Percentiles rank a stretch among this genome's conserved stretches.
Evolutionary conservation across 805 yeast genomes (phyloP).

Genomic region (Cyberlindnera sargentensis): DNA sequence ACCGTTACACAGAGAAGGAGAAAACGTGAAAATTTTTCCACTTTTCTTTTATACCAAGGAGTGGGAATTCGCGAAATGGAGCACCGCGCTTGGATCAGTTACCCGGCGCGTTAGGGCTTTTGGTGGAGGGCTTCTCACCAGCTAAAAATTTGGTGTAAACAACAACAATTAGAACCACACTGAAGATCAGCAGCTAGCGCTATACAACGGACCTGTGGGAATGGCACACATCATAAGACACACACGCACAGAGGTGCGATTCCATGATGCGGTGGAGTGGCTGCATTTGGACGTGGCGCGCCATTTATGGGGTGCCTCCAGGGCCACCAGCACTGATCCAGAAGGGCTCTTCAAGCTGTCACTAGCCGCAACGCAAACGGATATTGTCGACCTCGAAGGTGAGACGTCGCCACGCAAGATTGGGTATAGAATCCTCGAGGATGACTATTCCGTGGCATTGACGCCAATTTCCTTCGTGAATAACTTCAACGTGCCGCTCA

Average conservation of each 20-base stretch:
- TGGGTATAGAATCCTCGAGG: constrained; percentile 15
- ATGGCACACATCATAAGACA: constrained; percentile 13
- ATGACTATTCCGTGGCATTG: constrained; percentile 12
- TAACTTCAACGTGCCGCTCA: constrained; percentile 14
- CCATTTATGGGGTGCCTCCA: constrained; percentile 16
- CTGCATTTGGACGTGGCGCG: constrained; percentile 20
- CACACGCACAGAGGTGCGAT: constrained; percentile 4
- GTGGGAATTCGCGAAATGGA: too few relatives aligned
- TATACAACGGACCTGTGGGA: background rate
- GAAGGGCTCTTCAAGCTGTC: constrained; percentile 14
- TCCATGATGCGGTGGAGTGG: background rate
- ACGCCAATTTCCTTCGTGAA: constrained; percentile 20
- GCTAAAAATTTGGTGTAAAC: constrained; percentile 6
- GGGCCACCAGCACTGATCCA: constrained; percentile 5
- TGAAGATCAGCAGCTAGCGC: background rate
- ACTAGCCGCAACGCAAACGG: constrained; percentile 13
- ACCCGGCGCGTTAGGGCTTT: constrained; percentile 2
- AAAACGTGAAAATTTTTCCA: background rate
- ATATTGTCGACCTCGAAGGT: constrained; percentile 26
- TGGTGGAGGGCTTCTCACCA: background rate
- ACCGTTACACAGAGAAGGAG: background rate
- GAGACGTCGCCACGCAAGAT: constrained; percentile 30
- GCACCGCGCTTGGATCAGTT: background rate
- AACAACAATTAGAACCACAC: background rate
- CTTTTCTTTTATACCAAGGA: background rate